phyloP scores from a whole-genome alignment of 2,329 filamentous ascomycete species.

The Davidsoniella australis region DNA sequence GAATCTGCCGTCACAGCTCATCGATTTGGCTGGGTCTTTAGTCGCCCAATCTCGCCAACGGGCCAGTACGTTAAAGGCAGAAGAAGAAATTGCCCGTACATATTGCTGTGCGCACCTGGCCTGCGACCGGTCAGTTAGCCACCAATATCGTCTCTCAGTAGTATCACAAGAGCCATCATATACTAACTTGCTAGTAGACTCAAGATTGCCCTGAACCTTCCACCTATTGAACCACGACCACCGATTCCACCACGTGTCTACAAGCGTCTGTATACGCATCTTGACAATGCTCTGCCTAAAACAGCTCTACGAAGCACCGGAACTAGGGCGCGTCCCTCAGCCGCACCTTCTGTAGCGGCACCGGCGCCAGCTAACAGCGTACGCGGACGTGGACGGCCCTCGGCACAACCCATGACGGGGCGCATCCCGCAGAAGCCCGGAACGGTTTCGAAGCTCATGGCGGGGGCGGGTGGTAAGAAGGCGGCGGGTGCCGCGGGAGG shows the following conservation, averaged over 20 bases:
- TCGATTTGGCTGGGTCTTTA: conserved; percentile 54
- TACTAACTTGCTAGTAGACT: conserved; percentile 33
- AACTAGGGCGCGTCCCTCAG: conserved; percentile 22
- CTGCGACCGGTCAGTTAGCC: conserved; percentile 50
- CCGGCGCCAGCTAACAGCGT: neutral
- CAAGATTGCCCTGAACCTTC: conserved; percentile 59
- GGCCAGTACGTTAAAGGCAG: conserved; percentile 60
- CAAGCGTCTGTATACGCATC: conserved; percentile 64
- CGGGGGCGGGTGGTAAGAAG: conserved; percentile 20
- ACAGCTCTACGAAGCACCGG: neutral
- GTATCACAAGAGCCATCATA: neutral
- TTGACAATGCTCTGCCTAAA: conserved; percentile 51
- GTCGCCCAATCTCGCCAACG: conserved; percentile 66
- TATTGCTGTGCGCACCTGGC: conserved; percentile 82
- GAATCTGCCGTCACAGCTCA: conserved; percentile 48
- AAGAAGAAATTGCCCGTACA: conserved; percentile 72
- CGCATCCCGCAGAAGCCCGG: conserved; percentile 30
- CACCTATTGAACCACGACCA: conserved; percentile 56
- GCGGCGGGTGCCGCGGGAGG: conserved; percentile 17
- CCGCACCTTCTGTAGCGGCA: neutral
- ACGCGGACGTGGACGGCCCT: neutral
- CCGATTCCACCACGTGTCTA: conserved; percentile 69
- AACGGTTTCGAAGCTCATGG: conserved; percentile 26
- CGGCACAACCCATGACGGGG: conserved; percentile 8
- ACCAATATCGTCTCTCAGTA: neutral